Conservation (phyloP, 2,329 filamentous ascomycete genomes). For the Xylariaceae sp. region DNA sequence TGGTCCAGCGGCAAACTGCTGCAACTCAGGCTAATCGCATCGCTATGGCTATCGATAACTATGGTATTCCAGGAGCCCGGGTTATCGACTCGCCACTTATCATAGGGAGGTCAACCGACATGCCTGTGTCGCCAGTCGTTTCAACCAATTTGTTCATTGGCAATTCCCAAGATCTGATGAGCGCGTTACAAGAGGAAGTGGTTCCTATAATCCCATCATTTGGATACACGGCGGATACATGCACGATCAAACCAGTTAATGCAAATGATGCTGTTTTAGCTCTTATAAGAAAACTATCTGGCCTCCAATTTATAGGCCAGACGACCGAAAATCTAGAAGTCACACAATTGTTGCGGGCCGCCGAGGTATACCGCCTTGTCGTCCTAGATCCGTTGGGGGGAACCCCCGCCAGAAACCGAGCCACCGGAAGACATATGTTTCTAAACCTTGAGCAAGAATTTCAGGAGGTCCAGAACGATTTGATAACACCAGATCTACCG, state of each 20-base stretch:
- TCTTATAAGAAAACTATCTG: slow-evolving; percentile 74
- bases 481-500: slow-evolving; percentile 42
- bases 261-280: slow-evolving; percentile 71
- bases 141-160: slow-evolving; percentile 44
- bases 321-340: slow-evolving; percentile 44
- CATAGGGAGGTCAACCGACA: slow-evolving; percentile 33
- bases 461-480: slow-evolving; percentile 64
- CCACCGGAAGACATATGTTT: slow-evolving; percentile 75
- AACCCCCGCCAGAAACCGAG: slow-evolving; percentile 68
- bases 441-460: slow-evolving; percentile 95
- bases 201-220: slow-evolving; percentile 68
- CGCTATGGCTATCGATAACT: slow-evolving; percentile 72
- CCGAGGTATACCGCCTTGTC: slow-evolving; percentile 76
- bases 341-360: slow-evolving; percentile 42
- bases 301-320: slow-evolving; percentile 54
- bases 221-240: slow-evolving; percentile 47
- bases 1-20: slow-evolving; percentile 47
- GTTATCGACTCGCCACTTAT: slow-evolving; percentile 63
- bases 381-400: slow-evolving; percentile 86
- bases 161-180: slow-evolving; percentile 60
- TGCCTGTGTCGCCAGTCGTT: slow-evolving; percentile 37
- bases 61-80: slow-evolving; percentile 68
- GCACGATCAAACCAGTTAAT: slow-evolving; percentile 44
- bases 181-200: slow-evolving; percentile 67
- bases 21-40: slow-evolving; percentile 72